These are phyloP conservation scores for Haberlea rhodopensis DNA, from an alignment of 257 asterid genomes.

Conservation along the genomic window DNA sequence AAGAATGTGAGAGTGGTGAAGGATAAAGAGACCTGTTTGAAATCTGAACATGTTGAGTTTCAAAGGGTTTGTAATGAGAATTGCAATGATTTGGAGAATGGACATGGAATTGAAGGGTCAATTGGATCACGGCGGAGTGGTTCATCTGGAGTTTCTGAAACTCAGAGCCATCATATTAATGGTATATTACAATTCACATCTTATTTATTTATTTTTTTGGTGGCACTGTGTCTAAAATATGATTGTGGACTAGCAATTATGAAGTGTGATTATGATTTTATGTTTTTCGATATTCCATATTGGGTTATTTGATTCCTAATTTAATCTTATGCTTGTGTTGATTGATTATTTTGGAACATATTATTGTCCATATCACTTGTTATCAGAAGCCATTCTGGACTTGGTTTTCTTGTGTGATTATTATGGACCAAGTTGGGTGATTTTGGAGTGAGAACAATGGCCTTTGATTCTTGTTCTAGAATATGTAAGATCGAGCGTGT, in stretches of 20 bases:
- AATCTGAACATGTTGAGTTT: constrained; percentile 26
- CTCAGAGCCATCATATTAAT: constrained; percentile 31
- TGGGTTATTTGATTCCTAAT: background rate
- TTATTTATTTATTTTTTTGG: too few species aligned
- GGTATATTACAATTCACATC: background rate
- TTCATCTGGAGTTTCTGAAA: constrained; percentile 57
- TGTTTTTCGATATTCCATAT: too few species aligned
- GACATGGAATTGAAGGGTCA: constrained; percentile 40
- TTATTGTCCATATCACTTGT: too few species aligned
- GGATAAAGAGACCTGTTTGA: constrained; percentile 32
- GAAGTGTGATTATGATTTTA: too few species aligned
- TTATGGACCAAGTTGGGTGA: background rate
- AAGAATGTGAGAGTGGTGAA: constrained; percentile 43
- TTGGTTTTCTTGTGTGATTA: background rate
- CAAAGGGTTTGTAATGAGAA: constrained; percentile 15
- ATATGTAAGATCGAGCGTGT: background rate
- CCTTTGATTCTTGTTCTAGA: background rate
- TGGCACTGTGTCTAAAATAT: background rate
- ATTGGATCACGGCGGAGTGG: constrained; percentile 49
- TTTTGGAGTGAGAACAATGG: background rate
- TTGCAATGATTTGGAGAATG: constrained; percentile 23
- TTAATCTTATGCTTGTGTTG: too few species aligned
- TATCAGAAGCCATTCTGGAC: background rate
- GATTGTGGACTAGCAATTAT: background rate
- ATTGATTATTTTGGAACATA: too few species aligned